phyloP scores from a whole-genome alignment of 2,329 filamentous ascomycete genomes.

The Colletotrichum theobromicola region DNA sequence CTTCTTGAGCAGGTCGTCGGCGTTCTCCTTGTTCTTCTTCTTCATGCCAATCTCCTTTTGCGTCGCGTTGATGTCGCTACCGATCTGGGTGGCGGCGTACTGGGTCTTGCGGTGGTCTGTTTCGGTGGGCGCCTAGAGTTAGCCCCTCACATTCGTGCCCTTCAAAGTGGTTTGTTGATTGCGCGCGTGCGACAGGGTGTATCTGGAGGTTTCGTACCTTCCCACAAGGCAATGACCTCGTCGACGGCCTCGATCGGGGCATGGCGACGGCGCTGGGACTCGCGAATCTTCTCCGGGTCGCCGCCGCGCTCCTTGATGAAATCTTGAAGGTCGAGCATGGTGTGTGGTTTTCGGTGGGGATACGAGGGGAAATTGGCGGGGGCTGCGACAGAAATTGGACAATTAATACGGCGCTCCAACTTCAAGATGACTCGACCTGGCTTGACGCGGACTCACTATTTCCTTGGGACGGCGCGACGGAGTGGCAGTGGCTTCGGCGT shows the following conservation, averaged over 20 bases:
- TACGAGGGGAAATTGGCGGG: not conserved
- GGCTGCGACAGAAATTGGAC: not conserved
- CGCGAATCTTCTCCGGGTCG: conserved; percentile 88
- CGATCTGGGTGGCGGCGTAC: conserved; percentile 80
- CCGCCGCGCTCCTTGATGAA: conserved; percentile 89
- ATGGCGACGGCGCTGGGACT: conserved; percentile 84
- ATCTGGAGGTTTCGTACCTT: not conserved
- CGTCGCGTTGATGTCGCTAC: conserved; percentile 83
- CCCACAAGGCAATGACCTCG: conserved; percentile 83
- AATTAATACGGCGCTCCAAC: not conserved
- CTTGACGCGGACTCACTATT: not conserved
- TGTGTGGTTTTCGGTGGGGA: not conserved
- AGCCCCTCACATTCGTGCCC: not conserved
- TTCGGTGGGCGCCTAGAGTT: not conserved
- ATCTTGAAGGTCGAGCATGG: conserved; percentile 78
- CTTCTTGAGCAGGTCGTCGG: conserved; percentile 77
- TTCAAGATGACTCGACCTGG: not conserved
- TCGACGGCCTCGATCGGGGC: conserved; percentile 86
- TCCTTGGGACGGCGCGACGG: not conserved
- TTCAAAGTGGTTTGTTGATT: not conserved
- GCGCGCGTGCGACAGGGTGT: conserved; percentile 49
- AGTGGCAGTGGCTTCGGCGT: not conserved
- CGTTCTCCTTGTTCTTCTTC: conserved; percentile 95
- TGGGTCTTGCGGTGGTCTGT: conserved; percentile 54
- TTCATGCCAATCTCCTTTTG: conserved; percentile 91